Evolutionary conservation across 768 basidiomycete genomes (phyloP).

Genomic region (Exidia glandulosa): DNA sequence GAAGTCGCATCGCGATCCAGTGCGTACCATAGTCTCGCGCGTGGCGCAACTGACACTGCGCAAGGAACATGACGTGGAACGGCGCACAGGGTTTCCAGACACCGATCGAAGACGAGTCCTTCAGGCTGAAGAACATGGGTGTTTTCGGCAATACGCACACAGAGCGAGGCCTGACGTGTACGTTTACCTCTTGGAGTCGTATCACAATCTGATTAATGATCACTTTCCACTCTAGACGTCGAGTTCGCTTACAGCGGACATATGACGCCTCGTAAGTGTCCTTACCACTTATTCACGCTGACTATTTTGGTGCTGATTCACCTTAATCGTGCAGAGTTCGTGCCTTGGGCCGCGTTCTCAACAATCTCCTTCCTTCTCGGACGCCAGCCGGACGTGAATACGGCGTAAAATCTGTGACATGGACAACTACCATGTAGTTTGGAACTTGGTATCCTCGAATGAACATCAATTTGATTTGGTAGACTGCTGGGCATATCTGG

Average conservation of each 20-base stretch:
- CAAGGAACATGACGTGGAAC: slow-evolving; percentile 27
- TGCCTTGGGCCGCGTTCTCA: slow-evolving; percentile 37
- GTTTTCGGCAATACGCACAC: slow-evolving; percentile 21
- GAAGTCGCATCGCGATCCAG: slow-evolving; percentile 27
- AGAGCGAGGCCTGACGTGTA: slow-evolving; percentile 24
- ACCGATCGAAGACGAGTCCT: slow-evolving; percentile 21
- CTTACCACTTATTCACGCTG: background rate
- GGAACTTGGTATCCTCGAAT: too few relatives aligned
- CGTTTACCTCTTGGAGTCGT: background rate
- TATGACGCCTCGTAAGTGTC: slow-evolving; percentile 43
- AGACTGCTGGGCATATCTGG: too few relatives aligned
- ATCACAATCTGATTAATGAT: background rate
- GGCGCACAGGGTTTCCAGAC: slow-evolving; percentile 25
- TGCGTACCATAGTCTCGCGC: slow-evolving; percentile 10
- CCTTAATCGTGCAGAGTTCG: slow-evolving; percentile 27
- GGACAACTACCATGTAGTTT: too few relatives aligned
- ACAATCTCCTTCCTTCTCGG: slow-evolving; percentile 32
- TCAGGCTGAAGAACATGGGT: slow-evolving; percentile 21
- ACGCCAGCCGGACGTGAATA: slow-evolving; percentile 23
- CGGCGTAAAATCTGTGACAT: too few relatives aligned
- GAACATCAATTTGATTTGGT: too few relatives aligned
- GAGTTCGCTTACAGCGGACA: slow-evolving; percentile 49
- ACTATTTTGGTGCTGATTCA: background rate
- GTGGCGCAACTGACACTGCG: too few relatives aligned
- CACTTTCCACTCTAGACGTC: slow-evolving; percentile 26